Evolutionary conservation across 306 rosid species (phyloP), one percentile per base, ranked within the genome.

Genomic region (Casuarina glauca): DNA sequence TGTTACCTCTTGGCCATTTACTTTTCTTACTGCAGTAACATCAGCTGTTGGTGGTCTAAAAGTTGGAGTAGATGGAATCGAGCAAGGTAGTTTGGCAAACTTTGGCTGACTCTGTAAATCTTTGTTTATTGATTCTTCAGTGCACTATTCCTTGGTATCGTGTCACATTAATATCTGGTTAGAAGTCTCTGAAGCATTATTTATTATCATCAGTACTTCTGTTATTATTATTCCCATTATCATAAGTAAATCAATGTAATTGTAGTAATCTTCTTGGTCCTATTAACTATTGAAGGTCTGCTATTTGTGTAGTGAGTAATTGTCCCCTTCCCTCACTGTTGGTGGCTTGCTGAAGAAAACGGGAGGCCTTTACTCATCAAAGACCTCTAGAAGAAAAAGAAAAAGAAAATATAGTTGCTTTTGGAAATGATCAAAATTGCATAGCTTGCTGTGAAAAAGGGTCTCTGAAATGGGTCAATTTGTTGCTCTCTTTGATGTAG

Each of bases 21-120:
- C 72, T 19, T 83, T 77, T 74, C 78, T 79, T 78, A 32, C 63
- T 88, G 90, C 96, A 95, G 97, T 92, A 19, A 79, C 89, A 71
- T 95, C 97, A 41, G 94, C 99, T 82, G 99, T 95, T 73, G 85
- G 96, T 78, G 99, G 97, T 75, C 85, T 95, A 73, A 92, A 83
- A 82, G 84, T 92, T 78, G 96, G 90, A 80, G 93, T 93, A 74
- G 91, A 86, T 54, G 85, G 90, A 44, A 91, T 95, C 76, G 35
- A 85, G 72, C 86, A 95, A 82, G 97, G 99, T 94, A 89, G 70
- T 85, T n/a, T 9, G 50, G 53, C 69, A 39, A 43, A 62, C 83
- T 39, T 12, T 76, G 69, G 73, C 72, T 58, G 49, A 58, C 76
- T 69, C 64, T 48, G 55, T 32, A 54, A 51, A 26, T 19, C 12